Evolutionary conservation across 768 basidiomycete genomes (phyloP).

Genomic region (Auricularia sp.): DNA sequence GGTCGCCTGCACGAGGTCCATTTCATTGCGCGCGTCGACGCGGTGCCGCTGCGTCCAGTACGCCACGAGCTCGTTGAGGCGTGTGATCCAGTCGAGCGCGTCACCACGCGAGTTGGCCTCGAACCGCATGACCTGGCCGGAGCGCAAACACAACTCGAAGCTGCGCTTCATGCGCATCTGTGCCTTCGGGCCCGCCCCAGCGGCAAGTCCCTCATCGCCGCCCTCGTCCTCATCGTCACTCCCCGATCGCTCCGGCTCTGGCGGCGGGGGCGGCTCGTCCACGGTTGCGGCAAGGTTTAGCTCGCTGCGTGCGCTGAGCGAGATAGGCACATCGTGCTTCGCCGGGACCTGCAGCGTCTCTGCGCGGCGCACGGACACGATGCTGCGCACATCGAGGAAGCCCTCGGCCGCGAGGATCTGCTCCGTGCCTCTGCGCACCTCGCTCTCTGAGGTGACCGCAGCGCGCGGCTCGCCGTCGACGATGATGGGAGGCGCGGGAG

Average conservation of each 20-base stretch:
- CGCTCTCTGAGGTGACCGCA: slow-evolving; percentile 33
- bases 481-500: slow-evolving; percentile 42
- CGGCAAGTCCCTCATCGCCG: slow-evolving; percentile 43
- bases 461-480: slow-evolving; percentile 11
- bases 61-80: slow-evolving; percentile 53
- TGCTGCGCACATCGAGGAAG: slow-evolving; percentile 61
- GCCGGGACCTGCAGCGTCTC: slow-evolving; percentile 11
- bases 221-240: slow-evolving; percentile 59
- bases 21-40: slow-evolving; percentile 67
- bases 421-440: slow-evolving; percentile 50
- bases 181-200: slow-evolving; percentile 30
- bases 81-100: slow-evolving; percentile 79
- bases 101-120: slow-evolving; percentile 61
- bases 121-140: slow-evolving; percentile 60
- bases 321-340: not conserved
- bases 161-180: slow-evolving; percentile 49
- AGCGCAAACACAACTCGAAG: slow-evolving; percentile 67
- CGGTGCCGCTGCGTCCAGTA: slow-evolving; percentile 79
- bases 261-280: slow-evolving; percentile 20
- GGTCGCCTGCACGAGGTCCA: slow-evolving; percentile 55
- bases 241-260: slow-evolving; percentile 28
- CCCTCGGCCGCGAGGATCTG: slow-evolving; percentile 60
- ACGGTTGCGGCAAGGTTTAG: slow-evolving; percentile 23
- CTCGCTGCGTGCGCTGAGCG: slow-evolving; percentile 22
- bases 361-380: slow-evolving; percentile 56